phyloP scores from a whole-genome alignment of 1,284 basidiomycete genomes.

The Lignosus rhinocerotis region DNA sequence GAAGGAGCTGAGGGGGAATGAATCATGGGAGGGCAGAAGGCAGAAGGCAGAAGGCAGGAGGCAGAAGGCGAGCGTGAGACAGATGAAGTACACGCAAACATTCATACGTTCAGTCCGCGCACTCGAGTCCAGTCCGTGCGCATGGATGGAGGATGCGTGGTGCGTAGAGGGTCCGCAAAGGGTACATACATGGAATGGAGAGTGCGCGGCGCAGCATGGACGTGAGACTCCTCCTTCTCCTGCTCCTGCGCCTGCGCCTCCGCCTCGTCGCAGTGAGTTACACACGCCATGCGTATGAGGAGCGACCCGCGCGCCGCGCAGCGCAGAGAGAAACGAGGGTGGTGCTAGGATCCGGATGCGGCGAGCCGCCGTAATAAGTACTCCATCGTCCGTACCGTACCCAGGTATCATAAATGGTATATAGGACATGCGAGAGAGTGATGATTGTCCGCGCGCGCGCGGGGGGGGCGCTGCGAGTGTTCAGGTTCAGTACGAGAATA shows the following conservation, averaged over 20 bases:
- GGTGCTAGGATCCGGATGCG: not conserved
- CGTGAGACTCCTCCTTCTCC: not conserved
- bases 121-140: no score
- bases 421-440: not conserved
- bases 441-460: not conserved
- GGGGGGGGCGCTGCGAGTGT: not conserved
- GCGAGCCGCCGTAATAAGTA: not conserved
- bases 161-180: not conserved
- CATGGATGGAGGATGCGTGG: not conserved
- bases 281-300: not conserved
- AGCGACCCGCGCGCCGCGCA: conserved; percentile 1
- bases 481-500: conserved; percentile 44
- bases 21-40: not conserved
- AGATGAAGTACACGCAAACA: no score
- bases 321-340: not conserved
- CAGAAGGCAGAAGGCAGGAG: no score
- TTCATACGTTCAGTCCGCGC: no score
- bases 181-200: no score
- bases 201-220: not conserved
- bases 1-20: not conserved
- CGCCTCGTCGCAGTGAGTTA: not conserved
- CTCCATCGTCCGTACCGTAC: conserved; percentile 3
- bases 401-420: conserved; percentile 5
- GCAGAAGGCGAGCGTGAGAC: no score
- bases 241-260: no score